Evolutionary conservation across 192 early-diverging fungal species (phyloP), one percentile per base, ranked within the genome.

Genomic region (Backusella luteola): DNA sequence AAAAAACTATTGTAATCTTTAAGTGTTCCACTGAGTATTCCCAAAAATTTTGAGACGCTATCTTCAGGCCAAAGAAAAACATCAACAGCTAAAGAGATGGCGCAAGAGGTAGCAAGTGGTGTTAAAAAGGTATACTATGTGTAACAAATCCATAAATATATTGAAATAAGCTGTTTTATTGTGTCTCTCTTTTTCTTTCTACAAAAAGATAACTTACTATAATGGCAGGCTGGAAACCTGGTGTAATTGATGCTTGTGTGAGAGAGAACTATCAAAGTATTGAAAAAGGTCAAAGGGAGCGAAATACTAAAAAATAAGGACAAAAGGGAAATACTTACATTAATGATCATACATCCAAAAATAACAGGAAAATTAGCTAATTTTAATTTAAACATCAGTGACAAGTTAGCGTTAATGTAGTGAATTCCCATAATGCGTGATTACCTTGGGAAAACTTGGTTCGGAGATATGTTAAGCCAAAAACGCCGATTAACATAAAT

Each of bases 331-430:
- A n/a, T 1, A 11, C 23, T 75, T 75, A 67, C 74, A 34, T 68
- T 34, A 14, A 79, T 12, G 0, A 79, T 46, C 38, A 79, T 75
- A 66, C 73, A 75, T 11, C 68, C 78, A 59, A 75, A 67, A 32
- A 79, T 73, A 75, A 68, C 38, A n/a, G 73, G 73, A 72, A 79
- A 79, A 66, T 79, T 79, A 46, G 78, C 78, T 79, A 66, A 14
- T 26, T 14, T 34, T 0, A 52, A 66, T n/a, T 36, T 71, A 0
- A 1, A 67, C 14, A 7, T 26, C 56, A 63, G 2, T 63, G 56
- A 29, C 26, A 26, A 63, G 26, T 63, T 29, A 63, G 14, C 21
- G 19, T 29, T 63, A 63, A 29, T 66, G 5, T 3, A 49, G 6
- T 44, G 1, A 39, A 4, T 14, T 23, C 39, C 23, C 6, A 66